Conservation (phyloP, 768 basidiomycete genomes). For the Termitomyces sp. region DNA sequence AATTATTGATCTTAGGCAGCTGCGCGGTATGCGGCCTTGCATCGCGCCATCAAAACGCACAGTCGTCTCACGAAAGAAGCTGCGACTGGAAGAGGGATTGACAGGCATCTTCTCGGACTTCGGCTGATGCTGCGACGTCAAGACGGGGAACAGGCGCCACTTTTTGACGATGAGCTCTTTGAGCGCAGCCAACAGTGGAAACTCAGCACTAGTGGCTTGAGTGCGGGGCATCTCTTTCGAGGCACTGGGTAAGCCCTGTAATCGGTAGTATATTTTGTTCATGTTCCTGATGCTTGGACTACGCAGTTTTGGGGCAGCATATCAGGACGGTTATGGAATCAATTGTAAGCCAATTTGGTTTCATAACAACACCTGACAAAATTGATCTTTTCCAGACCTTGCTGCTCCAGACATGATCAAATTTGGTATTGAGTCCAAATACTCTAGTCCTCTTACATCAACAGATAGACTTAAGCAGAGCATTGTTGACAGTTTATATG, state of each 20-base stretch:
- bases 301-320: slow-evolving; percentile 74
- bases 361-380: neutral
- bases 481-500: slow-evolving; percentile 58
- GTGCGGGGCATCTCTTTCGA: slow-evolving; percentile 80
- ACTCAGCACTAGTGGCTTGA: slow-evolving; percentile 86
- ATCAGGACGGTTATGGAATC: slow-evolving; percentile 88
- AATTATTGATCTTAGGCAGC: slow-evolving; percentile 25
- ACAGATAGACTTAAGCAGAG: slow-evolving; percentile 65
- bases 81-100: slow-evolving; percentile 80
- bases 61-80: slow-evolving; percentile 72
- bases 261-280: neutral
- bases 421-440: slow-evolving; percentile 93
- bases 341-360: slow-evolving; percentile 62
- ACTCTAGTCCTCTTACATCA: slow-evolving; percentile 65
- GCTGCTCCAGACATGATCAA: slow-evolving; percentile 77
- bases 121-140: slow-evolving; percentile 57
- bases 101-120: slow-evolving; percentile 89
- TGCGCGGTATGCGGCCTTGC: slow-evolving; percentile 49
- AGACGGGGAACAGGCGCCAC: slow-evolving; percentile 51
- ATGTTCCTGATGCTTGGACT: neutral
- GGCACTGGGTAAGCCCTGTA: slow-evolving; percentile 69
- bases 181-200: slow-evolving; percentile 78
- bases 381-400: slow-evolving; percentile 54
- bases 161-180: slow-evolving; percentile 83
- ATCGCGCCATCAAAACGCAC: slow-evolving; percentile 70